Conservation (phyloP, 257 asterid genomes). For the Avicennia marina region DNA sequence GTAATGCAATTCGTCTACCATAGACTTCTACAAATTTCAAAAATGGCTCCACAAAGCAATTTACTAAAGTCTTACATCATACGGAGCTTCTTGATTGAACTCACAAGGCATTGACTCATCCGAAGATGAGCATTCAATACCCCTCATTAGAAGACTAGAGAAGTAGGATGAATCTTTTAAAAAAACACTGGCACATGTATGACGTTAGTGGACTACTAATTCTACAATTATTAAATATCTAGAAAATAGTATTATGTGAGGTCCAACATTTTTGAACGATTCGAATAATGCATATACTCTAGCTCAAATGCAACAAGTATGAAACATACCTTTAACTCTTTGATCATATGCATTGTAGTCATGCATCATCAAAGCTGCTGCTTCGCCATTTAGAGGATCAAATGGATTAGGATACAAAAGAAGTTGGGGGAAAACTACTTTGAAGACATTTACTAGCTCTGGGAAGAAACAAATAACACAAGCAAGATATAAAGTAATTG, state of each 20-base stretch:
- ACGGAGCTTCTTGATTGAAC: no score
- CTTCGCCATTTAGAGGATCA: slow-evolving; percentile 86
- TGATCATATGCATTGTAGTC: slow-evolving; percentile 64
- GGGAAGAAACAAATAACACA: slow-evolving; percentile 19
- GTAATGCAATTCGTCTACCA: no score
- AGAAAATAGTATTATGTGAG: no score
- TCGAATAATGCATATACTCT: neutral
- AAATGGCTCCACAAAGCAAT: no score
- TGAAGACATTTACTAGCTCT: slow-evolving; percentile 89
- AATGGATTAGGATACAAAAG: slow-evolving; percentile 87
- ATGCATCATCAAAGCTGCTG: slow-evolving; percentile 94
- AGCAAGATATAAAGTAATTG: slow-evolving; percentile 2
- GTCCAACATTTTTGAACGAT: neutral
- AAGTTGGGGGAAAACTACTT: slow-evolving; percentile 94
- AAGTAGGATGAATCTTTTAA: neutral
- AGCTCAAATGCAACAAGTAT: neutral
- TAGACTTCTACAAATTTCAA: no score
- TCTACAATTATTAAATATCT: no score
- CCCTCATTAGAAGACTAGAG: no score
- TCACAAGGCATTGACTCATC: no score
- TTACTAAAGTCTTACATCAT: no score
- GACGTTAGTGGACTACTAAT: neutral
- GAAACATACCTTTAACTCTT: slow-evolving; percentile 73
- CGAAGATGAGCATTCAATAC: no score
- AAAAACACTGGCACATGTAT: neutral